Evolutionary conservation across 192 early-diverging fungal genomes (phyloP).

Genomic region (Coemansia guatemalensis): DNA sequence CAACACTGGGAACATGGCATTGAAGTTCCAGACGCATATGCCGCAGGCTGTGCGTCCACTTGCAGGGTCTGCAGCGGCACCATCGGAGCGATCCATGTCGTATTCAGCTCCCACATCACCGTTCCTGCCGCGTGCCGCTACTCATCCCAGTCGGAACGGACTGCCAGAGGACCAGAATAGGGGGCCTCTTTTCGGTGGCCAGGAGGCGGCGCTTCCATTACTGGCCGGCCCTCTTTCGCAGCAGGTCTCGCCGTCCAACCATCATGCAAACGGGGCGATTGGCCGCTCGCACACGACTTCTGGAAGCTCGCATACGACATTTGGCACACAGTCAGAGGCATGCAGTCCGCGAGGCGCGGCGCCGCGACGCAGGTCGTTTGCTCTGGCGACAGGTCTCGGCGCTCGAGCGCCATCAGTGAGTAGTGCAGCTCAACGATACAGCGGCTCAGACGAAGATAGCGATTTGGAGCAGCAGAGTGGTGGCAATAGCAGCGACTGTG

Average conservation of each 20-base stretch:
- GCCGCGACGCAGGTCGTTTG: slow-evolving; percentile 33
- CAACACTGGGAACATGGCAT: neutral
- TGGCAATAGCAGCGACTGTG: slow-evolving; percentile 7
- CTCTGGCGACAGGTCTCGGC: neutral
- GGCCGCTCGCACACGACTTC: too few species aligned
- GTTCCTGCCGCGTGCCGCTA: slow-evolving; percentile 13
- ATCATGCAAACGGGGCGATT: neutral
- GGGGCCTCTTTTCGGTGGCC: neutral
- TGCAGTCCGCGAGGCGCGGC: slow-evolving; percentile 4
- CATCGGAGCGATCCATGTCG: slow-evolving; percentile 19
- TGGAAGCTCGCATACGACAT: neutral
- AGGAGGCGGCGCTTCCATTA: slow-evolving; percentile 10
- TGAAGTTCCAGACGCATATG: neutral
- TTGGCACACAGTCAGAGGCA: slow-evolving; percentile 1
- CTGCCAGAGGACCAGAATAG: neutral
- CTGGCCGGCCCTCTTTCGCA: slow-evolving; percentile 6
- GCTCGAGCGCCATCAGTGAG: slow-evolving; percentile 19
- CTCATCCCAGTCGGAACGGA: neutral
- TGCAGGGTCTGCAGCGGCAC: neutral
- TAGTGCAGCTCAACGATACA: slow-evolving; percentile 3
- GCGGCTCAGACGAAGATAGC: slow-evolving; percentile 35
- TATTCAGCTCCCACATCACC: slow-evolving; percentile 44
- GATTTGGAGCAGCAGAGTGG: slow-evolving; percentile 9
- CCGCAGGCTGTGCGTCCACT: neutral
- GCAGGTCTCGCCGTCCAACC: slow-evolving; percentile 1